Evolutionary conservation across 805 yeast species (phyloP), one percentile per base, ranked within the genome.

Genomic region (Pichia gijzeniarum): DNA sequence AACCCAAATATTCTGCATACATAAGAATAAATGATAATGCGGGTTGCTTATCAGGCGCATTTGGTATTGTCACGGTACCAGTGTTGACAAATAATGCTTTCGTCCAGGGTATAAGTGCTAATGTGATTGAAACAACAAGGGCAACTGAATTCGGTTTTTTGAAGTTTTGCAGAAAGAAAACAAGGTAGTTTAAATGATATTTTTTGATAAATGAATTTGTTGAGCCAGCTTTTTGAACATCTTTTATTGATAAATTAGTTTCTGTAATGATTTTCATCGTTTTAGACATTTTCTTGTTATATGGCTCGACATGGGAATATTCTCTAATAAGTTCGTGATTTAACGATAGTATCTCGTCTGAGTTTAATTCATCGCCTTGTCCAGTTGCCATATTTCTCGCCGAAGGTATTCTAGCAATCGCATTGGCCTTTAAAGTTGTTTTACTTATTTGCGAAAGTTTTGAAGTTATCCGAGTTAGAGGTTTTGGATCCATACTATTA

Each of bases 71-170:
- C 1, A 59, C 64, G 3, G 57, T 48, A 17, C 60, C 58, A 13
- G 58, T 57, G 4, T 61, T 50, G 5, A 70, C 70, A 53, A 73
- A 73, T 7, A 73, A 56, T 3, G 76, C 76, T 47, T 72, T 73
- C 7, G 68, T 54, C 60, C 82, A 80, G 5, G 82, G 82, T 10
- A 79, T 61, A 70, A 77, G 67, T 14, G 81, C 76, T 27, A 76
- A 60, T 8, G 68, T 65, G 28, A 77, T 56, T 1, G 80, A 63
- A 3, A 69, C 38, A 5, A 75, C 64, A 43, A 77, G 64, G 2
- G 77, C 63, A 10, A 73, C 43, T 1, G 82, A 74, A 50, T 63
- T 69, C 8, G 82, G 82, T 4, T 76, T 68, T 30, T 63, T 49
- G 45, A 77, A 67, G 57, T 74, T 77, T 50, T 71, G 71, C n/a